A percentile compares a stretch with the other conserved stretches of the same genome.
These are phyloP conservation scores for Phytopythium montanum DNA, from an alignment of 352 stramenopile species.

Conservation along the genomic window DNA sequence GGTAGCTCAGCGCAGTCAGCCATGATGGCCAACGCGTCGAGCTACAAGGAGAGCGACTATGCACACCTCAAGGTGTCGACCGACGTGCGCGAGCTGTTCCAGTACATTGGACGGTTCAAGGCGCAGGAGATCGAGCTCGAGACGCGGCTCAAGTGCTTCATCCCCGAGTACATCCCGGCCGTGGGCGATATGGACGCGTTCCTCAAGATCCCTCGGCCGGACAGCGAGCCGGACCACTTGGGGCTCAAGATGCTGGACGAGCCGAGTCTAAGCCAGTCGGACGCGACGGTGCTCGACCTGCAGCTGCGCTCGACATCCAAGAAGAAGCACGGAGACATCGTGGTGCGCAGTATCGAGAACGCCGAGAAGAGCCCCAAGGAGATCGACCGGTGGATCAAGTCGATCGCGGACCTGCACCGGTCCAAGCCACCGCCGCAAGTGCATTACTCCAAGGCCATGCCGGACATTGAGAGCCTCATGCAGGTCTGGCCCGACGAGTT, in stretches of 20 bases:
- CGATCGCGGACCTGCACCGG: slow-evolving; percentile 92
- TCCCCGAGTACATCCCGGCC: slow-evolving; percentile 95
- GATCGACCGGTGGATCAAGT: slow-evolving; percentile 95
- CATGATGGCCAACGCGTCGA: slow-evolving; percentile 63
- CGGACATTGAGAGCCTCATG: slow-evolving; percentile 95
- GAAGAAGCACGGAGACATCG: slow-evolving; percentile 91
- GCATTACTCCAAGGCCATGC: slow-evolving; percentile 93
- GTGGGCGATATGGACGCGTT: slow-evolving; percentile 97
- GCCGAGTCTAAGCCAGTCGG: slow-evolving; percentile 88
- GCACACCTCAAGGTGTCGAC: slow-evolving; percentile 85
- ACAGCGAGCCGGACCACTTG: slow-evolving; percentile 86
- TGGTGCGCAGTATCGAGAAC: slow-evolving; percentile 94
- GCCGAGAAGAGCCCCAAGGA: slow-evolving; percentile 90
- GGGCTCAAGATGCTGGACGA: slow-evolving; percentile 95
- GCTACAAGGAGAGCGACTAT: slow-evolving; percentile 90
- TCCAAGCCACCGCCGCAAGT: slow-evolving; percentile 92
- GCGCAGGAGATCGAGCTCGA: slow-evolving; percentile 94
- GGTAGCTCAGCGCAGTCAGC: slow-evolving; percentile 36
- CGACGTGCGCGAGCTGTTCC: slow-evolving; percentile 91
- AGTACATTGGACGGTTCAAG: slow-evolving; percentile 95
- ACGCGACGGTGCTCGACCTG: slow-evolving; percentile 94
- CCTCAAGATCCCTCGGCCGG: slow-evolving; percentile 94
- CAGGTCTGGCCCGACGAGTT: slow-evolving; percentile 89
- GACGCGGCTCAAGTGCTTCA: slow-evolving; percentile 95
- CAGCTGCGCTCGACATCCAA: slow-evolving; percentile 94